Evolutionary conservation across 352 stramenopile species (phyloP), one percentile per base, ranked within the genome.

Genomic region (Lagenidium giganteum): DNA sequence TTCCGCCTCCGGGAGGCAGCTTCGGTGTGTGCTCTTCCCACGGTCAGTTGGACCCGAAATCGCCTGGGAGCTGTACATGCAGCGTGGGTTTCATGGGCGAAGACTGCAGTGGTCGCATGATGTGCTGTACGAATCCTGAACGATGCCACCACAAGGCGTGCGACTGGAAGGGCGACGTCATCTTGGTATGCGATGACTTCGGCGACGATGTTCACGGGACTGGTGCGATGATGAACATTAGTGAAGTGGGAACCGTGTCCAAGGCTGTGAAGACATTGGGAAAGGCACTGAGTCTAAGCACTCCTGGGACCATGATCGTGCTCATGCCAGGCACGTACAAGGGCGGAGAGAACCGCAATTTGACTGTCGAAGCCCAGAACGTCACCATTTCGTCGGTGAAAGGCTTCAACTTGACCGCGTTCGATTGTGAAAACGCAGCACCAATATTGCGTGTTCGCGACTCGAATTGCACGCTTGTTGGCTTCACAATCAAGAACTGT

Each of bases 261-360:
- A 87, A 87, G 41, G 70, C 74, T 3, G 42, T 87, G 0, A 43
- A 69, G 17, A 63, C 74, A 3, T 51, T 87, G 6, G 47, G 40
- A 13, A 66, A 57, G 4, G 74, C 70, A 4, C 17, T 84, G 1
- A 39, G 65, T 4, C 28, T 81, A 1, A 67, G 51, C 2, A 47
- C 46, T 4, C 18, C 52, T 0, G 29, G 45, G 3, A 51, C 79
- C 37, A 70, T 50, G 0, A 70, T 87, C 29, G 46, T 83, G 9
- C 13, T 87, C n/a, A 84, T 83, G 36, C 76, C 76, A 27, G 76
- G 70, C 12, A 26, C 36, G 8, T 88, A 85, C 51, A 63, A 32
- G 7, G 70, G 66, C 0, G 2, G 21, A 2, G 14, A 37, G 4
- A 81, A 87, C 45, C 64, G 61, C 8, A 42, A 62, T 8, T 34